Conservation (phyloP, 805 yeast species). For the Suhomyces emberorum region DNA sequence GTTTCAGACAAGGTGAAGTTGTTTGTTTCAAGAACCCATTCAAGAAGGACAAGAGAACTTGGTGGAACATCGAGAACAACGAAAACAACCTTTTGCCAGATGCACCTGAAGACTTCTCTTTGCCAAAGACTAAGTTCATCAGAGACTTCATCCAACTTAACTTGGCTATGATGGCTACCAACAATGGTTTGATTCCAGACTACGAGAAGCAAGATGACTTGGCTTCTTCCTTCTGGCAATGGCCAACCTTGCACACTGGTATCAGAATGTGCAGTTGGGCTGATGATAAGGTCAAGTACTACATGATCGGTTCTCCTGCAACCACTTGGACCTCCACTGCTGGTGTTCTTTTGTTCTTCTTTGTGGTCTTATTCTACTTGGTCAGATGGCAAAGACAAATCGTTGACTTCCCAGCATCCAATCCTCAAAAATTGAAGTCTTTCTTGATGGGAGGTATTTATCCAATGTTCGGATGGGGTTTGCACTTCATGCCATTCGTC, state of each 20-base stretch:
- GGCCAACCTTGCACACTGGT: conserved; percentile 80
- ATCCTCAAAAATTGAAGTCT: conserved; percentile 43
- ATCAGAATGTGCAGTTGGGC: conserved; percentile 76
- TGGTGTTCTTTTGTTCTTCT: conserved; percentile 53
- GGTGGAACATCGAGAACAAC: conserved; percentile 85
- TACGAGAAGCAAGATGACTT: conserved; percentile 67
- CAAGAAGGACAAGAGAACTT: conserved; percentile 73
- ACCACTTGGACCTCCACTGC: conserved; percentile 66
- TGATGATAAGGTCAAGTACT: conserved; percentile 56
- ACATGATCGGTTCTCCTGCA: conserved; percentile 68
- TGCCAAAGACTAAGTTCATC: conserved; percentile 75
- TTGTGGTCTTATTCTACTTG: conserved; percentile 38
- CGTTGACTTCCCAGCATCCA: conserved; percentile 46
- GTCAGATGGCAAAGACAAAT: conserved; percentile 72
- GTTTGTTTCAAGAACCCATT: conserved; percentile 70
- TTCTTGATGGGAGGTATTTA: conserved; percentile 72
- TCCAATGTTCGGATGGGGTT: conserved; percentile 87
- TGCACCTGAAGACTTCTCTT: conserved; percentile 56
- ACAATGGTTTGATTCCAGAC: conserved; percentile 79
- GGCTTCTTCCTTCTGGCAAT: conserved; percentile 79
- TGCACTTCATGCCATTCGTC: conserved; percentile 85
- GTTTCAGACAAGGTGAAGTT: conserved; percentile 96
- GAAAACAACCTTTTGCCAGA: conserved; percentile 55
- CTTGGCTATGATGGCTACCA: conserved; percentile 85
- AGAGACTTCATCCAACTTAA: conserved; percentile 73